These are phyloP conservation scores for Endothia cerciana DNA, from an alignment of 2,329 filamentous ascomycete genomes.

Conservation along the genomic window DNA sequence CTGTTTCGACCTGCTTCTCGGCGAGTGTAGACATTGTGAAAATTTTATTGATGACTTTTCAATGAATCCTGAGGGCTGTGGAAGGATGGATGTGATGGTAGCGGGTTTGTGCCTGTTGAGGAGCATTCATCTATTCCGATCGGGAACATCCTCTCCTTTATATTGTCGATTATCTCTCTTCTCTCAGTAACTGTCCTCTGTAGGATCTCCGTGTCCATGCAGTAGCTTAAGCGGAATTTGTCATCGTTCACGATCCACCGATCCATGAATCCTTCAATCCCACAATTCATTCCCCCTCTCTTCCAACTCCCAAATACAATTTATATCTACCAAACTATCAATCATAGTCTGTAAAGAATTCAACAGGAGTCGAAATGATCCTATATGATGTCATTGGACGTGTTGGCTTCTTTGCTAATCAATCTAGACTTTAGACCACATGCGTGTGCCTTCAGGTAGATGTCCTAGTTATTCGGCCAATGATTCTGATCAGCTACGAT, in stretches of 20 bases:
- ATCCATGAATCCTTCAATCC: not conserved
- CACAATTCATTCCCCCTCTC: not conserved
- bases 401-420: not conserved
- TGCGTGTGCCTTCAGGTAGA: no score
- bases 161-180: not conserved
- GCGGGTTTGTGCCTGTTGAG: not conserved
- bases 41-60: not conserved
- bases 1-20: not conserved
- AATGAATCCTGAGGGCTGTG: not conserved
- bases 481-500: no score
- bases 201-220: no score
- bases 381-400: not conserved
- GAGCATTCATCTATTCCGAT: not conserved
- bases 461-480: no score
- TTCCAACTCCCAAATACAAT: not conserved
- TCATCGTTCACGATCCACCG: not conserved
- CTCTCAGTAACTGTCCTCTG: not conserved
- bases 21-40: not conserved
- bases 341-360: not conserved
- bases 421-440: not conserved
- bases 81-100: not conserved
- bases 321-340: not conserved
- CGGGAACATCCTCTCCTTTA: not conserved
- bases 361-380: not conserved
- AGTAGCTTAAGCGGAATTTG: not conserved